Conservation (phyloP, 208 protist genomes). For the Trypanosoma rangeli region DNA sequence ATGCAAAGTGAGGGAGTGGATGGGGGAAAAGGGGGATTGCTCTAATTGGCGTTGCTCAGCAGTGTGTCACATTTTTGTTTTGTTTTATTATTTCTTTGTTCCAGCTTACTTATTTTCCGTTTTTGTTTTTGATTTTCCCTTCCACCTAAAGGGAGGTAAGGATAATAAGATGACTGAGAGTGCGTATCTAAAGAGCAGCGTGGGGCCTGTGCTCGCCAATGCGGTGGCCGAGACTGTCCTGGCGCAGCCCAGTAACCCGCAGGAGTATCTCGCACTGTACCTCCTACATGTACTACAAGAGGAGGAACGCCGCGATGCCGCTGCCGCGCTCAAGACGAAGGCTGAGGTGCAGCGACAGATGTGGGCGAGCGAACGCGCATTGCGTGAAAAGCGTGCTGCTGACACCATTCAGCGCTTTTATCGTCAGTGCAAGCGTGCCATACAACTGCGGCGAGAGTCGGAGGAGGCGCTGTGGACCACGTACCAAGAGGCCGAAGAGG, state of each 20-base stretch:
- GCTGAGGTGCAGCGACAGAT: constrained; percentile 48
- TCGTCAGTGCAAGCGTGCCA: constrained; percentile 30
- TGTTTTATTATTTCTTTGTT: background rate
- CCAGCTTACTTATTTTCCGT: constrained; percentile 10
- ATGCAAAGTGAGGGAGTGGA: background rate
- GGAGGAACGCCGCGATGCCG: constrained; percentile 48
- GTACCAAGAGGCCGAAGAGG: constrained; percentile 60
- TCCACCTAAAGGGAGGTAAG: background rate
- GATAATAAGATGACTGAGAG: constrained; percentile 59
- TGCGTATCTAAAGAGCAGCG: constrained; percentile 82
- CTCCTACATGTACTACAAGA: constrained; percentile 86
- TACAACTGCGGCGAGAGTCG: constrained; percentile 37
- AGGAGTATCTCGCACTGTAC: constrained; percentile 90
- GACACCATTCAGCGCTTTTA: constrained; percentile 81
- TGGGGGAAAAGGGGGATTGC: too few relatives aligned
- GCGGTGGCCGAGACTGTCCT: constrained; percentile 88
- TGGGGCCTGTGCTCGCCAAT: constrained; percentile 84
- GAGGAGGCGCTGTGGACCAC: constrained; percentile 49
- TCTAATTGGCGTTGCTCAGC: too few relatives aligned
- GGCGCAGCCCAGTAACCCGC: constrained; percentile 84
- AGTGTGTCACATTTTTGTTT: too few relatives aligned
- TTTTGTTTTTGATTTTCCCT: constrained; percentile 21
- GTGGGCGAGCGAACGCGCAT: constrained; percentile 51
- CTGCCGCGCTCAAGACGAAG: constrained; percentile 34
- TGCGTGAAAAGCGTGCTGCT: constrained; percentile 64